Conservation (phyloP, 805 yeast genomes). For the Ogataea nonfermentans region DNA sequence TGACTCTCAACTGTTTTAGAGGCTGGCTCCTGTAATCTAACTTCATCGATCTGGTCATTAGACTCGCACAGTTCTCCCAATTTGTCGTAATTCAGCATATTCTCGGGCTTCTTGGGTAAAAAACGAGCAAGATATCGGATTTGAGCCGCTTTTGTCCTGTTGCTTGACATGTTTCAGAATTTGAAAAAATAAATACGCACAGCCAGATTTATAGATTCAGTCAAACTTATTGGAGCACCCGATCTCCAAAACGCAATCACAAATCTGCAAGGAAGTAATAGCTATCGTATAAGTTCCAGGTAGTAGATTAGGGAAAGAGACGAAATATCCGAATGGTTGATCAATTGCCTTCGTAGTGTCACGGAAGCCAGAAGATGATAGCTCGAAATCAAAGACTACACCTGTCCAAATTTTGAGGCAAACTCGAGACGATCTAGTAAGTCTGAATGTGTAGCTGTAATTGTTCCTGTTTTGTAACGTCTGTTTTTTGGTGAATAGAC, state of each 20-base stretch:
- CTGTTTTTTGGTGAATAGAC: slow-evolving; percentile 10
- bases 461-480: background rate
- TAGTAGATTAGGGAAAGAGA: background rate
- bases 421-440: slow-evolving; percentile 3
- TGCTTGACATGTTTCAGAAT: slow-evolving; percentile 8
- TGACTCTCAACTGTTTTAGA: slow-evolving; percentile 41
- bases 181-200: slow-evolving; percentile 1
- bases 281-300: background rate
- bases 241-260: slow-evolving; percentile 1
- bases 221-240: slow-evolving; percentile 4
- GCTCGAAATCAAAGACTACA: background rate
- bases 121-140: slow-evolving; percentile 6
- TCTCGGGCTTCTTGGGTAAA: background rate
- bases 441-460: background rate
- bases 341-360: background rate
- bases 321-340: slow-evolving; percentile 4
- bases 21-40: slow-evolving; percentile 19
- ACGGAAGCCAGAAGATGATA: background rate
- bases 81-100: slow-evolving; percentile 25
- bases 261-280: background rate
- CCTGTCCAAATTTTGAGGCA: background rate
- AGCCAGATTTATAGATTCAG: slow-evolving; percentile 2
- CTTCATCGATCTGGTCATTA: slow-evolving; percentile 13
- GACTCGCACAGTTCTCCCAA: slow-evolving; percentile 24
- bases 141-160: slow-evolving; percentile 5